phyloP scores from a whole-genome alignment of 352 stramenopile genomes.

The Hyaloperonospora brassicae region DNA sequence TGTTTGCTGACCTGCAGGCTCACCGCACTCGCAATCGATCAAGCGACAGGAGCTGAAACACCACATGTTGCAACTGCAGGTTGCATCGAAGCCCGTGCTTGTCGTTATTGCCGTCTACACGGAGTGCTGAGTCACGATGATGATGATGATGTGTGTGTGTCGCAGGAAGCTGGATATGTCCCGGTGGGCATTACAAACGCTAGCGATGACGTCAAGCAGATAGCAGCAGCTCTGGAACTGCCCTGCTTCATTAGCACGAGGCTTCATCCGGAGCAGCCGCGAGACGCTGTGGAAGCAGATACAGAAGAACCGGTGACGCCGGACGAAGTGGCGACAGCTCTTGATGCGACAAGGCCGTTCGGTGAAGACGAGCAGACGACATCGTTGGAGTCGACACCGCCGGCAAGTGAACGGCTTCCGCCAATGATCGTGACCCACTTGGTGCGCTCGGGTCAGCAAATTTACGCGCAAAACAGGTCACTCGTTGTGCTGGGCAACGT shows the following conservation, averaged over 20 bases:
- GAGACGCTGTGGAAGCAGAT: slow-evolving; percentile 4
- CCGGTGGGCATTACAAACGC: slow-evolving; percentile 78
- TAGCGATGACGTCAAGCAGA: slow-evolving; percentile 76
- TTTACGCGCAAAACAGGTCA: slow-evolving; percentile 74
- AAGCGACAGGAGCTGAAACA: slow-evolving; percentile 68
- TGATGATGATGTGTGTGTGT: not conserved
- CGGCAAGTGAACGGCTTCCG: slow-evolving; percentile 11
- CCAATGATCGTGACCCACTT: slow-evolving; percentile 63
- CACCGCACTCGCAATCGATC: slow-evolving; percentile 65
- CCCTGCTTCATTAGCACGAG: slow-evolving; percentile 75
- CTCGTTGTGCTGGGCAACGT: slow-evolving; percentile 82
- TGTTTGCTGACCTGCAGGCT: slow-evolving; percentile 27
- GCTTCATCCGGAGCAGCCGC: slow-evolving; percentile 24
- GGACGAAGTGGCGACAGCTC: slow-evolving; percentile 3
- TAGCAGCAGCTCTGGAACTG: slow-evolving; percentile 48
- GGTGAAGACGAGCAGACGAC: slow-evolving; percentile 10
- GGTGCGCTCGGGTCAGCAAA: slow-evolving; percentile 84
- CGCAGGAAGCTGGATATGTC: slow-evolving; percentile 45
- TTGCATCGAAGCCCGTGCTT: slow-evolving; percentile 8
- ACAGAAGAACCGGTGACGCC: slow-evolving; percentile 2
- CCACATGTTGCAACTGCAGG: slow-evolving; percentile 55
- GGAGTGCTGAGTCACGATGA: not conserved
- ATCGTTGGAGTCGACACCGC: slow-evolving; percentile 5
- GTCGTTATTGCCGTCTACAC: not conserved
- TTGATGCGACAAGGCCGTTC: slow-evolving; percentile 5